These are phyloP conservation scores for Yamadazyma laniorum DNA, from an alignment of 805 yeast species.

Conservation along the genomic window DNA sequence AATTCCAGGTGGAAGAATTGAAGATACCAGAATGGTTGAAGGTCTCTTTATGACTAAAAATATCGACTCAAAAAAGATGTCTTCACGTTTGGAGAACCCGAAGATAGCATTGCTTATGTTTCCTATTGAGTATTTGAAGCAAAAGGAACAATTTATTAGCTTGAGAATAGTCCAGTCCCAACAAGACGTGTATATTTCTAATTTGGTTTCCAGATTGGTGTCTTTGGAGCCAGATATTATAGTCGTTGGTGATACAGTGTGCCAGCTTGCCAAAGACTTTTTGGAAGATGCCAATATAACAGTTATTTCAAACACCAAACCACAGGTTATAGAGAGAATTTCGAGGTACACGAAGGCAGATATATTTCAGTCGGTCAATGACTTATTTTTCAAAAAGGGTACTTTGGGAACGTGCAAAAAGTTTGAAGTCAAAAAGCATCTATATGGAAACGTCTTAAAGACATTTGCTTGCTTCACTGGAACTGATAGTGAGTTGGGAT, in stretches of 20 bases:
- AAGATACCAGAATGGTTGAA: conserved; percentile 60
- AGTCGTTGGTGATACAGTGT: conserved; percentile 72
- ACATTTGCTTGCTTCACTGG: conserved; percentile 81
- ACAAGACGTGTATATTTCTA: conserved; percentile 79
- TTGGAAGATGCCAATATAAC: conserved; percentile 74
- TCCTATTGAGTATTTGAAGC: conserved; percentile 80
- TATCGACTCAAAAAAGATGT: conserved; percentile 79
- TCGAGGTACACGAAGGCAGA: conserved; percentile 81
- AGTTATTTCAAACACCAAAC: conserved; percentile 78
- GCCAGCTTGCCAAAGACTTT: conserved; percentile 75
- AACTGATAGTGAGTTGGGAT: conserved; percentile 68
- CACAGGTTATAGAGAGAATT: conserved; percentile 74
- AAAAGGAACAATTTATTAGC: conserved; percentile 77
- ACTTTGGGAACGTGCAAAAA: conserved; percentile 68
- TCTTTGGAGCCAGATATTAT: conserved; percentile 78
- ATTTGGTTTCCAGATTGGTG: conserved; percentile 73
- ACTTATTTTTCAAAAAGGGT: conserved; percentile 61
- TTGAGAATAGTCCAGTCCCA: conserved; percentile 82
- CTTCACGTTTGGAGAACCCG: conserved; percentile 60
- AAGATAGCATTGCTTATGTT: conserved; percentile 80
- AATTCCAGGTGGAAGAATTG: conserved; percentile 69
- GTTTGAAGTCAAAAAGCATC: conserved; percentile 69
- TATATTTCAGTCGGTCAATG: conserved; percentile 81
- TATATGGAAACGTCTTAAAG: conserved; percentile 55
- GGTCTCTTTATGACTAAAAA: conserved; percentile 86